Percentiles rank a stretch among this genome's conserved stretches.
Evolutionary conservation across 768 basidiomycete species (phyloP).

Genomic region (Phallus indusiatus): DNA sequence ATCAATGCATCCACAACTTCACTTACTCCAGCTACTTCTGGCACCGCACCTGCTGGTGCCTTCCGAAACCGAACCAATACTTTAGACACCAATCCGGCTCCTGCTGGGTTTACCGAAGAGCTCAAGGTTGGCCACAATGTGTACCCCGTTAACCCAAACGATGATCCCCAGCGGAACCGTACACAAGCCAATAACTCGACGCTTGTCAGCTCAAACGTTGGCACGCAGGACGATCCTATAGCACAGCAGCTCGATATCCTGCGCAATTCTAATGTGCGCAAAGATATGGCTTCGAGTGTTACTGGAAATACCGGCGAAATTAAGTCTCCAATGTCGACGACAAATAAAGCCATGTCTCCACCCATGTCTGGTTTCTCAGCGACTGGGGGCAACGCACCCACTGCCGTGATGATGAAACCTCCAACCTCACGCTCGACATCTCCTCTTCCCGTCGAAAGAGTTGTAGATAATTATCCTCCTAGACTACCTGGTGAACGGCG

Average conservation of each 20-base stretch:
- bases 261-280: slow-evolving; percentile 1
- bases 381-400: slow-evolving; percentile 38
- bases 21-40: slow-evolving; percentile 16
- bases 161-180: slow-evolving; percentile 48
- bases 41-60: slow-evolving; percentile 16
- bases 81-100: slow-evolving; percentile 13
- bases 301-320: slow-evolving; percentile 3
- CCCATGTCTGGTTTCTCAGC: slow-evolving; percentile 42
- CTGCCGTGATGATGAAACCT: slow-evolving; percentile 69
- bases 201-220: slow-evolving; percentile 24
- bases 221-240: slow-evolving; percentile 46
- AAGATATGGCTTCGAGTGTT: slow-evolving; percentile 10
- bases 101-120: slow-evolving; percentile 54
- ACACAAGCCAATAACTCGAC: background rate
- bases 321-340: background rate
- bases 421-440: slow-evolving; percentile 27
- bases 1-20: background rate
- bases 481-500: slow-evolving; percentile 75
- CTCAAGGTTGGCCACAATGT: slow-evolving; percentile 61
- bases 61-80: slow-evolving; percentile 19
- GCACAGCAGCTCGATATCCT: slow-evolving; percentile 58
- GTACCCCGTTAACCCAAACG: slow-evolving; percentile 55
- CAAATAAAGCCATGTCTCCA: slow-evolving; percentile 26
- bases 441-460: slow-evolving; percentile 57
- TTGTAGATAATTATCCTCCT: slow-evolving; percentile 70